Conservation (phyloP, 148 eudicot genomes). For the Spergularia bocconei region DNA sequence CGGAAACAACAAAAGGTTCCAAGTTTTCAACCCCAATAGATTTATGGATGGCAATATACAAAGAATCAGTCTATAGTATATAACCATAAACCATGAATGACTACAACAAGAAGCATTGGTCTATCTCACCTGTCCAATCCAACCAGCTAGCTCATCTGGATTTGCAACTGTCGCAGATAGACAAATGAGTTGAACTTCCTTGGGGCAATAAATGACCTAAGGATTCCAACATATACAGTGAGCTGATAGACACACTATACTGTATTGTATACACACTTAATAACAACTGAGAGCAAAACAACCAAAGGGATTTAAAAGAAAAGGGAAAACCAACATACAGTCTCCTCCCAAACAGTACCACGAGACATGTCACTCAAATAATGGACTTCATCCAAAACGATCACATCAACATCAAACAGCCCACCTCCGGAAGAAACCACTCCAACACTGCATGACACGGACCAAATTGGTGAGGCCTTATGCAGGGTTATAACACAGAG, state of each 20-base stretch:
- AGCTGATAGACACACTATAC: background rate
- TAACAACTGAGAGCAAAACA: background rate
- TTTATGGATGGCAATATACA: background rate
- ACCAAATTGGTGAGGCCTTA: constrained; percentile 7
- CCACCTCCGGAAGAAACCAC: constrained; percentile 68
- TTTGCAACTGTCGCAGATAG: constrained; percentile 98
- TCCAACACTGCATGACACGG: constrained; percentile 70
- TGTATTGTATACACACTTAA: background rate
- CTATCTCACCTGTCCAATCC: constrained; percentile 80
- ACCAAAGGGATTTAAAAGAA: background rate
- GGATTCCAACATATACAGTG: constrained; percentile 2
- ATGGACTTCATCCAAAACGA: constrained; percentile 99
- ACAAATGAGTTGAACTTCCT: constrained; percentile 97
- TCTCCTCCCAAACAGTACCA: constrained; percentile 99
- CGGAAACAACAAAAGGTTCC: background rate
- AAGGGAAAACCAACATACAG: constrained; percentile 48
- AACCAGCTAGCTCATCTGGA: constrained; percentile 97
- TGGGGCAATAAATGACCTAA: constrained; percentile 95
- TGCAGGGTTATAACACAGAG: background rate
- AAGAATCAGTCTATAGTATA: background rate
- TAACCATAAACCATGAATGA: background rate
- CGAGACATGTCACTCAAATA: constrained; percentile 95
- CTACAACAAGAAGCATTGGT: constrained; percentile 16
- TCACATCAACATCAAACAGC: constrained; percentile 80
- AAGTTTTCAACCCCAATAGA: constrained; percentile 1